Base-by-base conservation (phyloP, 805 yeast species). In the Sugiyamaella floridensis region DNA sequence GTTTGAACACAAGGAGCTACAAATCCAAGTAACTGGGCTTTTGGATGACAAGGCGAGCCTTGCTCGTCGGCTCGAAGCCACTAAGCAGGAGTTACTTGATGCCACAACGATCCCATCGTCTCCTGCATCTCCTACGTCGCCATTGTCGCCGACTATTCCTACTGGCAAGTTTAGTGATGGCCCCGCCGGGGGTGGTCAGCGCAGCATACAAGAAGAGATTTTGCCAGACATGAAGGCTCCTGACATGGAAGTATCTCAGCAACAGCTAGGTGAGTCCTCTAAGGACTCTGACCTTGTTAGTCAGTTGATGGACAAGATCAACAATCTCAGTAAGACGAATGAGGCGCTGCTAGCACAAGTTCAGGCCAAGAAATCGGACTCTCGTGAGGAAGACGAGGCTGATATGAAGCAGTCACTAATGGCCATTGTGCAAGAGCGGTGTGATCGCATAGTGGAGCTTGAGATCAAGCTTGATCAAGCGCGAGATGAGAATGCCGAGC, bases 361-460 rank as follows among this genome's bases (percentile, higher is more conserved):
- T 3, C 37, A 14, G 37, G n/a, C 37, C 12, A 32, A 32, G 9
- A 32, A 32, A 11, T 8, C 37, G 12, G 37, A 8, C 4, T 11
- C 37, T 32, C 10, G 22, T 4, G 43, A 52, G 4, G 29, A 48
- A 1, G 50, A 49, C 40, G 49, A 47, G 29, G 59, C 55, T 37
- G 42, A 51, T 7, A 85, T 74, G 53, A 82, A 79, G 1, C 92
- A 83, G 8, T 96, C 96, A 11, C 50, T 56, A 1, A 56, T 56
- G 59, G 18, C 47, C 18, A 57, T 55, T 32, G 26, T 56, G 43
- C 59, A 56, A 44, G 63, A 60, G 11, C 56, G 72, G 3, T 68
- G 72, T 48, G 72, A 68, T 47, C 61, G 69, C 6, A 63, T 69
- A 28, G 69, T 70, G 34, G 76, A 71, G 47, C 64, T 79, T 43